Evolutionary conservation across 2,329 filamentous ascomycete species (phyloP).

Genomic region (Pseudofabraea citricarpa): DNA sequence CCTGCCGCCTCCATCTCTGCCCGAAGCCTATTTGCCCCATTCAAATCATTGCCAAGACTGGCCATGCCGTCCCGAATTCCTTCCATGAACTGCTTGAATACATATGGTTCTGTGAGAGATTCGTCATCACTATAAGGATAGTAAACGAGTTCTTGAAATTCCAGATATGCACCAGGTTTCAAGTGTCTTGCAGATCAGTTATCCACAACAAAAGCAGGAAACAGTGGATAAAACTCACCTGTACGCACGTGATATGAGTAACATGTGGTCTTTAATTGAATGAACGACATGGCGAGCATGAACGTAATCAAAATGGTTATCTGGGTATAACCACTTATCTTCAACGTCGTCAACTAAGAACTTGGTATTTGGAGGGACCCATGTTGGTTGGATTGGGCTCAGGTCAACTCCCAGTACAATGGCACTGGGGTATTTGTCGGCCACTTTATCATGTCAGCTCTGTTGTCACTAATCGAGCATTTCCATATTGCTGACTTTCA

Average conservation of each 20-base stretch:
- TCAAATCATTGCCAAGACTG: conserved; percentile 8
- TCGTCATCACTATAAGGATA: conserved; percentile 7
- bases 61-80: conserved; percentile 3
- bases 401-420: conserved; percentile 19
- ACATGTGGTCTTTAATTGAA: conserved; percentile 48
- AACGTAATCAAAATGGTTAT: conserved; percentile 44
- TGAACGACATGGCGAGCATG: conserved; percentile 46
- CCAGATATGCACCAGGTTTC: conserved; percentile 12
- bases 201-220: too few relatives aligned
- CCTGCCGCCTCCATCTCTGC: too few relatives aligned
- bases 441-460: too few relatives aligned
- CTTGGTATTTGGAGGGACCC: conserved; percentile 39
- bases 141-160: conserved; percentile 9
- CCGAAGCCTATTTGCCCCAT: conserved; percentile 21
- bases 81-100: conserved; percentile 1
- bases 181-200: conserved; percentile 9
- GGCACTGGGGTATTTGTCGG: conserved; percentile 8
- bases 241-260: conserved; percentile 6
- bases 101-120: conserved; percentile 5
- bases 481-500: conserved; percentile 11
- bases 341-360: conserved; percentile 48
- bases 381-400: conserved; percentile 18
- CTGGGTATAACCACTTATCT: conserved; percentile 39
- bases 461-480: too few relatives aligned
- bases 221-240: too few relatives aligned